Base-by-base conservation (phyloP, 108 stramenopile genomes). In the Cyclotella choctawhatcheeana region DNA sequence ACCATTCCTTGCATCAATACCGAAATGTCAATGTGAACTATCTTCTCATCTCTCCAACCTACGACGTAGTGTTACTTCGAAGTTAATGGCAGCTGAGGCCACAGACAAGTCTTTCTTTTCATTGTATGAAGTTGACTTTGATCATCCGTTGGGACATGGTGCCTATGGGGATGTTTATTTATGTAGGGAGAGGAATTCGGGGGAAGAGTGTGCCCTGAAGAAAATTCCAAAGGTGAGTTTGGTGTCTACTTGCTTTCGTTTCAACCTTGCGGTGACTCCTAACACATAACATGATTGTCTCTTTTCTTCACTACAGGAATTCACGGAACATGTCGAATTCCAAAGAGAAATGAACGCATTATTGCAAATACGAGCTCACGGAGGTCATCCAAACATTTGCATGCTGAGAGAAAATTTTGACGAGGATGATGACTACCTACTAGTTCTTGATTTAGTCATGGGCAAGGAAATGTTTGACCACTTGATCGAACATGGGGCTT, bases 391-490 rank as follows among this genome's bases (percentile, higher is more conserved):
- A 10, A 84, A 93, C 71, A 81, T 96, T 21, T 88, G 87, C 54
- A 76, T 71, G 12, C 60, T 96, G 61, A 82, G 86, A 22, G 88
- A 89, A 56, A 79, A 89, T 53, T 92, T 89, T 71, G 89, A 92
- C 34, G 79, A 92, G n/a, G 74, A 74, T 47, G 84, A 54, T 2
- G 81, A 82, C 50, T 95, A 81, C 71, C 82, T 82, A 73, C 43
- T 95, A 58, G 82, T 92, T 25, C 53, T 95, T 45, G 94, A 95
- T 76, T 86, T 90, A 47, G 77, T 95, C 48, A 65, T 59, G 16
- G 94, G 94, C 8, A 89, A 90, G 37, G 94, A 95, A 71, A 77
- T 95, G 79, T 95, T 95, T 80, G 90, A 95, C 77, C 90, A 91
- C 52, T 67, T 95, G 61, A 88, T 91, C n/a, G 78, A 86, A 33